Percentiles rank a stretch among this genome's conserved stretches.
Conservation (phyloP, 2,329 filamentous ascomycete genomes). For the Phaeosphaeria sp. region DNA sequence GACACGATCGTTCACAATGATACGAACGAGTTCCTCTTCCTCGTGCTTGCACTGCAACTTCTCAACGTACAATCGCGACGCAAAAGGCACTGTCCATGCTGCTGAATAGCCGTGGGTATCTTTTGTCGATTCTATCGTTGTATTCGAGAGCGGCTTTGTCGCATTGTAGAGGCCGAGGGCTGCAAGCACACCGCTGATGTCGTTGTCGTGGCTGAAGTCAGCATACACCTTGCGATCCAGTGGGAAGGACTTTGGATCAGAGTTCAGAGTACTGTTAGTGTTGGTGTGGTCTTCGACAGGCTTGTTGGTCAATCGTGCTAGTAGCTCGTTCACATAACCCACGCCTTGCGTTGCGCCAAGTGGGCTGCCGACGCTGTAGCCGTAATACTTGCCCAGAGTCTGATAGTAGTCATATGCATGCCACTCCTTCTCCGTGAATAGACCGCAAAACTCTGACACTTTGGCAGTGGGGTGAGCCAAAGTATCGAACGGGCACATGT, state of each 20-base stretch:
- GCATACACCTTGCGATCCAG: slow-evolving; percentile 73
- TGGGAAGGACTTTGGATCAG: slow-evolving; percentile 72
- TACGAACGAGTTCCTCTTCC: slow-evolving; percentile 74
- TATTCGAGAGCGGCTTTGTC: slow-evolving; percentile 58
- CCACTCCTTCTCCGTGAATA: slow-evolving; percentile 81
- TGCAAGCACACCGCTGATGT: slow-evolving; percentile 77
- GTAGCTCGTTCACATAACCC: slow-evolving; percentile 85
- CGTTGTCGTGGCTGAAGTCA: slow-evolving; percentile 92
- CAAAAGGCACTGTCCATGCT: slow-evolving; percentile 83
- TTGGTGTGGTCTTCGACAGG: slow-evolving; percentile 76
- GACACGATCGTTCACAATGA: slow-evolving; percentile 85
- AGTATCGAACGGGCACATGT: slow-evolving; percentile 85
- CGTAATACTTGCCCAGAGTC: slow-evolving; percentile 83
- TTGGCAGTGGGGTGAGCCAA: slow-evolving; percentile 62
- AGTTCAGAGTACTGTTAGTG: slow-evolving; percentile 80
- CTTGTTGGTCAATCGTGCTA: slow-evolving; percentile 75
- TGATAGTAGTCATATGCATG: slow-evolving; percentile 80
- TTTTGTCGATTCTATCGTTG: slow-evolving; percentile 55
- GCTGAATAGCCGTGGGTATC: slow-evolving; percentile 73
- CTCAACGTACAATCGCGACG: slow-evolving; percentile 81
- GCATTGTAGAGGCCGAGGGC: slow-evolving; percentile 80
- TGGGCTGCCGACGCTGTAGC: slow-evolving; percentile 76
- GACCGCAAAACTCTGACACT: slow-evolving; percentile 73
- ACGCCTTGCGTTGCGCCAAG: slow-evolving; percentile 86
- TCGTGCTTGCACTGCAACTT: slow-evolving; percentile 73